These are phyloP conservation scores for Sorghum bicolor DNA, from an alignment of 176 grass and related monocot species.

Conservation along the genomic window Sorghum_bicolor_NCBIv3 NC_012871.2:61595001-61595500, in stretches of 20 bases:
- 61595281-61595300: slow-evolving; percentile 58
- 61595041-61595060: slow-evolving; percentile 69
- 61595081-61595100: slow-evolving; percentile 59
- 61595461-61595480: slow-evolving; percentile 97
- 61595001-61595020: slow-evolving; percentile 20
- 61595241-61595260: slow-evolving; percentile 80
- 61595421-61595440: slow-evolving; percentile 78
- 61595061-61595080: slow-evolving; percentile 47
- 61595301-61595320: slow-evolving; percentile 95
- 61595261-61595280: slow-evolving; percentile 90
- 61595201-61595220: slow-evolving; percentile 80
- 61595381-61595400: slow-evolving; percentile 81
- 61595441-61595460: slow-evolving; percentile 91
- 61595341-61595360: slow-evolving; percentile 56
- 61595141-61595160: slow-evolving; percentile 52
- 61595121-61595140: slow-evolving; percentile 85
- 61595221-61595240: slow-evolving; percentile 80
- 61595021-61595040: slow-evolving; percentile 50
- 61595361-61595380: slow-evolving; percentile 71
- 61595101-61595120: slow-evolving; percentile 79
- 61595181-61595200: slow-evolving; percentile 64
- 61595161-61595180: slow-evolving; percentile 78
- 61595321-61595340: slow-evolving; percentile 71
- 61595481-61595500: slow-evolving; percentile 65
- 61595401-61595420: slow-evolving; percentile 57